Evolutionary conservation across 768 basidiomycete species (phyloP), one percentile per base, ranked within the genome.

Genomic region (Lepiota brunneoincarnata): DNA sequence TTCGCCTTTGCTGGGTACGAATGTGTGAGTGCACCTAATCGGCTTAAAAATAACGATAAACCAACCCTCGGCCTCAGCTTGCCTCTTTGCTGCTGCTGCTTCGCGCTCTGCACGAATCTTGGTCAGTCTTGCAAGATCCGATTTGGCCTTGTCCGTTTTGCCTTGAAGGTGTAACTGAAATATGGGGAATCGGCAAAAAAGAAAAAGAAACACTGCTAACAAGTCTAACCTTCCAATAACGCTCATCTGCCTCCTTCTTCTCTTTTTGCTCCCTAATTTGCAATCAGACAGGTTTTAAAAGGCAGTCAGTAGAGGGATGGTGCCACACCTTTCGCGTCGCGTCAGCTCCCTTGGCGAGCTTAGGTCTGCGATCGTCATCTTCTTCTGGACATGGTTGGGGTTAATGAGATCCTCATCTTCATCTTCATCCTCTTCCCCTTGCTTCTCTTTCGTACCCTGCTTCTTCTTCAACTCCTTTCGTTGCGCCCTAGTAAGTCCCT

Each of bases 21-120:
- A 17, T 59, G 15, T 58, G 23, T 36, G 41, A 23, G 10, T 15
- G 6, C 12, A 17, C 26, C 1, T 17, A 26, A 4, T 3, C 38
- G 21, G 10, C 12, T 21, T 26, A 7, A 35, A n/a, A 17, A 46
- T 34, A 34, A 39, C 2, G 15, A n/a, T 2, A 6, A 14, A 64
- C 77, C 31, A 49, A 93, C 93, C 91, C 61, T 93, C 91, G 4
- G 84, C 78, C 65, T 96, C 95, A 0, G 94, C 94, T 72, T 91
- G 84, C 51, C 94, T 77, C 78, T 88, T 91, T 1, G 89, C 90
- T 43, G 86, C 85, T 1, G 94, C 93, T 38, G 84, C 88, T 58
- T 94, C 94, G 46, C 95, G 87, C 56, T 96, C 91, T 51, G 83
- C 86, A 56, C 82, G 82, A 63, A 98, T 91, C 82, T 86, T 89